These are phyloP conservation scores for Vitis hybrid DNA, from an alignment of 177 flowering plant genomes.

Conservation along the genomic window DNA sequence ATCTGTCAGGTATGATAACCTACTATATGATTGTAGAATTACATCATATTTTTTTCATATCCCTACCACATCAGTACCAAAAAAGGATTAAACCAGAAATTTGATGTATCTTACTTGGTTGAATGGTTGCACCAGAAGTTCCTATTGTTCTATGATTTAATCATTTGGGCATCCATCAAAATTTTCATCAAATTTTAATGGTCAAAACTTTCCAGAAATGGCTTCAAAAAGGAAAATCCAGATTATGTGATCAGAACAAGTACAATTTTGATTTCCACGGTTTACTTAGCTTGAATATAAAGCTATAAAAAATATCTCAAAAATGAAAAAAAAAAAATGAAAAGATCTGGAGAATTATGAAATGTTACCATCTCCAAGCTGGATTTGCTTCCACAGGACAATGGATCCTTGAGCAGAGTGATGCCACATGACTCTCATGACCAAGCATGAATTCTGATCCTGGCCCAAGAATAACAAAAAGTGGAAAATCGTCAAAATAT, in stretches of 20 bases:
- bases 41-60: too few relatives aligned
- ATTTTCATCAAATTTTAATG: too few relatives aligned
- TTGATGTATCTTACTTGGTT: too few relatives aligned
- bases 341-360: background rate
- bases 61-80: too few relatives aligned
- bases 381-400: constrained; percentile 75
- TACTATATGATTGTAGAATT: too few relatives aligned
- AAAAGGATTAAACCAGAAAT: too few relatives aligned
- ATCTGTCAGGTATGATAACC: too few relatives aligned
- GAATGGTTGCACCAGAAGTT: too few relatives aligned
- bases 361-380: constrained; percentile 86
- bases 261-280: background rate
- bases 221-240: background rate
- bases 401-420: constrained; percentile 48
- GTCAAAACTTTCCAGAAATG: too few relatives aligned
- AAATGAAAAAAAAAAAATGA: constrained; percentile 4
- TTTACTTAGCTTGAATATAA: background rate
- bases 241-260: background rate
- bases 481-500: background rate
- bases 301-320: background rate
- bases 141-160: too few relatives aligned
- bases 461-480: constrained; percentile 15
- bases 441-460: constrained; percentile 20
- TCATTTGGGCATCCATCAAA: too few relatives aligned
- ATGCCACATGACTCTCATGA: constrained; percentile 19